Conservation (phyloP, 306 rosid genomes). For the Senna siamea region DNA sequence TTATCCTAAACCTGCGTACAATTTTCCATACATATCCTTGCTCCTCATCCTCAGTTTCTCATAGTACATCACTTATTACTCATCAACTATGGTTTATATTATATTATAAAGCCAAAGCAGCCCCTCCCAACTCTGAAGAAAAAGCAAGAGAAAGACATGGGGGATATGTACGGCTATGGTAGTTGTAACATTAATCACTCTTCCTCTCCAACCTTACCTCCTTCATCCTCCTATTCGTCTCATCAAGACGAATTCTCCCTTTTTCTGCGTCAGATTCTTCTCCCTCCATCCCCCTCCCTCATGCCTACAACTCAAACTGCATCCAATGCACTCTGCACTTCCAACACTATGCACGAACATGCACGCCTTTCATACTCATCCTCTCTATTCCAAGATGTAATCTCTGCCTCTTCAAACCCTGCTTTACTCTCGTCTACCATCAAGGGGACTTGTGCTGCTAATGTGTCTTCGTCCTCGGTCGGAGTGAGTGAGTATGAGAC, state of each 20-base stretch:
- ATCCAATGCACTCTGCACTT: too few species aligned
- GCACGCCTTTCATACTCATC: too few species aligned
- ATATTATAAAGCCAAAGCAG: too few species aligned
- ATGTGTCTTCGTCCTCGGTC: too few species aligned
- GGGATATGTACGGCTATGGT: conserved; percentile 40
- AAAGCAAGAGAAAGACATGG: conserved; percentile 41
- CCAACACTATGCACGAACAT: conserved; percentile 30
- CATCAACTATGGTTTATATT: too few species aligned
- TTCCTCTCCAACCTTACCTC: conserved; percentile 47
- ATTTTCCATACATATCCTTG: conserved; percentile 25
- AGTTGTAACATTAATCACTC: neutral
- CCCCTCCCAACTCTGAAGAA: too few species aligned
- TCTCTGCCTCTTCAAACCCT: conserved; percentile 22
- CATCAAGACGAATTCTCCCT: conserved; percentile 63
- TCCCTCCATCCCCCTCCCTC: conserved; percentile 47
- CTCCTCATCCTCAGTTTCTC: neutral
- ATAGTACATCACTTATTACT: too few species aligned
- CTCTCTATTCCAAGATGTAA: too few species aligned
- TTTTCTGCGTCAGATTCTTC: conserved; percentile 66
- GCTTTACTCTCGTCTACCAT: neutral
- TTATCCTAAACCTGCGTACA: conserved; percentile 31
- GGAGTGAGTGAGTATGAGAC: conserved; percentile 53
- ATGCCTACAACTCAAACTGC: neutral
- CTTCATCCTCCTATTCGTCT: too few species aligned
- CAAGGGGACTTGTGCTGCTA: conserved; percentile 27